Evolutionary conservation across 495 filamentous ascomycete species (phyloP), one percentile per base, ranked within the genome.

Genomic region (Penicillium paxilli): DNA sequence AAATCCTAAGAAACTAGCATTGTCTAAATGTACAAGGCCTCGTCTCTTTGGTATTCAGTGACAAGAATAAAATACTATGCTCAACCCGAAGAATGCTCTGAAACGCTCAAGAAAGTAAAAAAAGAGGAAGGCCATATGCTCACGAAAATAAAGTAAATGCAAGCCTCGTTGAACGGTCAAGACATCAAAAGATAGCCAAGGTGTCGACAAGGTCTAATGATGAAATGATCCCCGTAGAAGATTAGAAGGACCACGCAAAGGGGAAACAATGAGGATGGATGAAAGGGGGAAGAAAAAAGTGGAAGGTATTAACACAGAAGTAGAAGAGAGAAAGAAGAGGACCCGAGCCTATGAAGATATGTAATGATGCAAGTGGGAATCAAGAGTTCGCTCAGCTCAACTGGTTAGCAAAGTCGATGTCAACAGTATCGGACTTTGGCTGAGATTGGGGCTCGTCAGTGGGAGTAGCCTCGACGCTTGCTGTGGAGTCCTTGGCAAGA

Each of bases 81-180:
- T 59, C 51, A 62, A 58, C 42, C 58, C 47, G 59, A 61, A 57
- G 54, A 60, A 66, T 66, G 63, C 63, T 52, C 40, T 53, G 30
- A 61, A 60, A 57, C 63, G 63, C 63, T 64, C 55, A 66, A 59
- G 54, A 62, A 58, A 60, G n/a, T n/a, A n/a, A n/a, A n/a, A n/a
- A n/a, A n/a, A n/a, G n/a, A n/a, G n/a, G n/a, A n/a, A n/a, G 55
- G 19, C 55, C 45, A 56, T 61, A 63, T 66, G 63, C 63, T 58
- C 52, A 49, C 38, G 33, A 60, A 59, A 57, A 54, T 38, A 55
- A 50, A 48, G 57, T 28, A 46, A 52, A 66, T 60, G 54, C 42
- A 60, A 57, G 20, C 10, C 21, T 20, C 45, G 2, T 12, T 11
- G 48, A 23, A 48, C n/a, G 35, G 21, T 12, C n/a, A 35, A 17